phyloP scores from a whole-genome alignment of 345 rosid genomes.

The Eucalyptus guilfoylei region DNA sequence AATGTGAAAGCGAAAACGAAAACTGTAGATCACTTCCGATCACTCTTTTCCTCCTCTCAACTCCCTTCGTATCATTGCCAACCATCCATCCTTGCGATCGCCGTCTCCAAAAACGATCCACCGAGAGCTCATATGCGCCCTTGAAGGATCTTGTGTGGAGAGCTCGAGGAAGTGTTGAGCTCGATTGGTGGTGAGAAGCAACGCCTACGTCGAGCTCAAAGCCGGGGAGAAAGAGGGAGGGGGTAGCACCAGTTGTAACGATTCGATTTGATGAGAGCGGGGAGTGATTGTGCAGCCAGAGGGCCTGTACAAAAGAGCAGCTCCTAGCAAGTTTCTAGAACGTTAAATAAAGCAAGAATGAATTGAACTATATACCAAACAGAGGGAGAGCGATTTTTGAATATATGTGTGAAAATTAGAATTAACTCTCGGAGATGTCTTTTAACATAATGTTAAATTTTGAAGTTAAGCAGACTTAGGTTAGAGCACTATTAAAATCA shows the following conservation, averaged over 20 bases:
- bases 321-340: too few relatives aligned
- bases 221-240: not conserved
- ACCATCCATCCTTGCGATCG: not conserved
- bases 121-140: not conserved
- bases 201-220: fast-evolving
- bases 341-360: too few relatives aligned
- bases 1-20: not conserved
- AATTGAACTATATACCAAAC: too few relatives aligned
- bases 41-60: not conserved
- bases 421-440: fast-evolving
- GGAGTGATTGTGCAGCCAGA: too few relatives aligned
- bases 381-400: fast-evolving
- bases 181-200: not conserved
- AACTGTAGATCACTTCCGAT: not conserved
- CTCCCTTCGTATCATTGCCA: not conserved
- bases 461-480: too few relatives aligned
- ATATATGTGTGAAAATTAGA: too few relatives aligned
- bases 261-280: fast-evolving
- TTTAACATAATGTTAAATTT: too few relatives aligned
- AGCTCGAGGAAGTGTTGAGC: not conserved
- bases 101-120: not conserved
- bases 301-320: too few relatives aligned
- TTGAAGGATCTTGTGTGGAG: not conserved
- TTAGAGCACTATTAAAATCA: too few relatives aligned
- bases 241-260: not conserved